Evolutionary conservation across 495 filamentous ascomycete species (phyloP).

Genomic region (Hapsidospora chrysogenum): DNA sequence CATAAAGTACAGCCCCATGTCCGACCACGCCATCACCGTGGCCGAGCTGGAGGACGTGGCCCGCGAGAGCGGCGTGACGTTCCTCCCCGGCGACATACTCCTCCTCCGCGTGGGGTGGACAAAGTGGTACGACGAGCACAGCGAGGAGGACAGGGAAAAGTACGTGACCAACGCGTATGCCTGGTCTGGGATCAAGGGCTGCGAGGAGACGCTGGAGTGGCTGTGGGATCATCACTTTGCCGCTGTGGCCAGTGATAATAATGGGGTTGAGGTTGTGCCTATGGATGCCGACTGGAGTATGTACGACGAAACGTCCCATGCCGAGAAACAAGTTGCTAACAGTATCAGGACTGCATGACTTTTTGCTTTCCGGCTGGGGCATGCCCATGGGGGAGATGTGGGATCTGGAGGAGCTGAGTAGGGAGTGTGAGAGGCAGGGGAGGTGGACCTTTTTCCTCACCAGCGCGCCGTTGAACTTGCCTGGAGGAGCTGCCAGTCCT

Average conservation of each 20-base stretch:
- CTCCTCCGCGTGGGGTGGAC: slow-evolving; percentile 52
- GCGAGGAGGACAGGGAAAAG: slow-evolving; percentile 30
- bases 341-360: slow-evolving; percentile 37
- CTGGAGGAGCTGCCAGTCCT: slow-evolving; percentile 8
- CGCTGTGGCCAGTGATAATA: slow-evolving; percentile 32
- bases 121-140: slow-evolving; percentile 31
- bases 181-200: slow-evolving; percentile 25
- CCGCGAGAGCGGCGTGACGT: slow-evolving; percentile 35
- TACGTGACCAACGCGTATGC: slow-evolving; percentile 7
- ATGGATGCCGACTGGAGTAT: neutral
- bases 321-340: neutral
- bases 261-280: slow-evolving; percentile 27
- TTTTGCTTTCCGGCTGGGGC: slow-evolving; percentile 48
- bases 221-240: slow-evolving; percentile 37
- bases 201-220: slow-evolving; percentile 39
- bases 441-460: slow-evolving; percentile 10
- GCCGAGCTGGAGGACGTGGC: slow-evolving; percentile 42
- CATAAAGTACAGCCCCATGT: slow-evolving; percentile 37
- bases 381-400: slow-evolving; percentile 46
- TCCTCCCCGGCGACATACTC: slow-evolving; percentile 45
- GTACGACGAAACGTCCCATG: neutral
- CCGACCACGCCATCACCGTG: slow-evolving; percentile 40
- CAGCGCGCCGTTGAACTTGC: slow-evolving; percentile 8
- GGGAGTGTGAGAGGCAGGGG: slow-evolving; percentile 5
- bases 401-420: slow-evolving; percentile 21